Evolutionary conservation across 148 eudicot genomes (phyloP), one percentile per base, ranked within the genome.

Genomic region (Gaultheria prostrata): DNA sequence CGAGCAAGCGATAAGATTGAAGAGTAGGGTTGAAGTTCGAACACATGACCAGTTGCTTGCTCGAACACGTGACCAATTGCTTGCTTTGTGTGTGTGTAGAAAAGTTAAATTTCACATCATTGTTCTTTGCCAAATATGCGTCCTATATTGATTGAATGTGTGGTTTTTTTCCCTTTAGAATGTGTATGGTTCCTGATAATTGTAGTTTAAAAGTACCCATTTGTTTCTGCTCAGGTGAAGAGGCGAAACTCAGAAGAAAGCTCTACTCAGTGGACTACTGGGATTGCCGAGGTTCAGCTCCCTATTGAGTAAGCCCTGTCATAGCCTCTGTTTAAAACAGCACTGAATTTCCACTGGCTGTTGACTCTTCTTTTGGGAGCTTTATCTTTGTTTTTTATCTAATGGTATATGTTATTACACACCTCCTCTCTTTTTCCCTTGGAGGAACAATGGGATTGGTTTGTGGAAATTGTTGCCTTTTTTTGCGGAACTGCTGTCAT

Each of bases 201-300:
- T 54, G 8, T 13, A 50, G 69, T 49, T 63, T 17, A 82, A 30
- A 75, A 14, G 43, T 82, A 26, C 45, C 59, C 30, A 21, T 35
- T 24, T 76, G 67, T 43, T 79, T 77, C 35, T 35, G 33, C 63
- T 54, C 77, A 96, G 98, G 98, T 96, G 84, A 96, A 90, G 86
- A 92, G 88, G 87, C 92, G 97, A 78, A 96, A 92, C 87, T 89
- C 95, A 56, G 97, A 91, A 79, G 99, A 96, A 86, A 92, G 97
- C 91, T 94, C 98, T 86, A 96, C 99, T 83, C 99, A 96, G 83
- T 96, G 99, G 98, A 94, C 99, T 28, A 96, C 99, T 54, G 99
- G 99, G 79, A 96, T 96, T 87, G 99, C 99, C 8, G 99, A 96
- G 89, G 77, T 96, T 78, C 99, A 96, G 90, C 98, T 96, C 50